Base-by-base conservation (phyloP, 345 rosid genomes). In the Atalantia buxifolia region DNA sequence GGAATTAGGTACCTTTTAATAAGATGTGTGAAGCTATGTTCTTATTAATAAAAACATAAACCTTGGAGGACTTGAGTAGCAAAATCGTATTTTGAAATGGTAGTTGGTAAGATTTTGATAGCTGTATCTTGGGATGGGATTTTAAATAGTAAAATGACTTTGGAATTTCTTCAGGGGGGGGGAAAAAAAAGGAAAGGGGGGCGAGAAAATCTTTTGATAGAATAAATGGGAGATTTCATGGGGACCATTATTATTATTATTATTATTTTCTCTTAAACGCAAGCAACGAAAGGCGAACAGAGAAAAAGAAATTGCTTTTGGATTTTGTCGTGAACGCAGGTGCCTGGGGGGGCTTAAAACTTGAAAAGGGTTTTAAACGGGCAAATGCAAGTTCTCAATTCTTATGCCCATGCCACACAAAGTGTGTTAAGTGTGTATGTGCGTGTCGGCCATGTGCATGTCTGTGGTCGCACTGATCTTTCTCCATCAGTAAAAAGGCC, bases 181-280 rank as follows among this genome's bases (percentile, higher is more conserved):
- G 2, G 1, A 3, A 28, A 66, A 66, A 35, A 35, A 4, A 35
- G 0, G 2, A 31, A 31, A 31, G 4, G 2, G 62, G 18, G 38
- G 35, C 57, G 0, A 45, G 50, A 76, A 74, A 76, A 88, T 84
- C 87, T 83, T 83, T 53, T 76, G 85, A 84, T 78, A 84, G 84
- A 83, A 81, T 80, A 74, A 80, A 80, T 42, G 13, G 83, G 67
- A 81, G 89, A 84, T 86, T 84, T 68, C 76, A 73, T 81, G 86
- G 90, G 87, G 87, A 70, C 89, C 89, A 79, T 68, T 62, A 9
- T 63, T 27, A 36, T 57, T 22, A 6, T 66, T 66, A 13, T 56
- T 22, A 6, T 66, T 66, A 14, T 30, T 16, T 31, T 18, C 16
- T 63, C 38, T 65, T 40, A 18, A 55, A 21, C 10, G 50, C 27